Conservation (phyloP, 2,329 filamentous ascomycete species). For the Claviceps sorghi region DNA sequence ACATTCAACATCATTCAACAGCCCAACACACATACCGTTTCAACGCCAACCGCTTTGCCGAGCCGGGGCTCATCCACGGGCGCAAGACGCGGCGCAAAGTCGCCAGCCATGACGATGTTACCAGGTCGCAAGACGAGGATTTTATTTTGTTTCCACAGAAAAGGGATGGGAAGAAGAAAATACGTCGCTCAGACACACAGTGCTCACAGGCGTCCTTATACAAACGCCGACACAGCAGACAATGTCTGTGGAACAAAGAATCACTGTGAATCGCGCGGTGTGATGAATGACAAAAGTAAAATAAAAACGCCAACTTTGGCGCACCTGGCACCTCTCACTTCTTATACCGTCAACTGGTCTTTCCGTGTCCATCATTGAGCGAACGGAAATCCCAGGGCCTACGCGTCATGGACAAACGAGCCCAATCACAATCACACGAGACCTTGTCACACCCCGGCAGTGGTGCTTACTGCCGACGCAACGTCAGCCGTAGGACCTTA, state of each 20-base stretch:
- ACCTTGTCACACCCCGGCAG: neutral
- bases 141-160: too few species aligned
- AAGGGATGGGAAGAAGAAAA: too few species aligned
- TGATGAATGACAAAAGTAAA: too few species aligned
- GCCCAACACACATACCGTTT: constrained; percentile 10
- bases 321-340: too few species aligned
- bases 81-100: constrained; percentile 14
- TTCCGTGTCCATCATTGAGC: neutral
- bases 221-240: too few species aligned
- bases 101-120: neutral
- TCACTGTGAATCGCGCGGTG: neutral
- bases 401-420: neutral
- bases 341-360: too few species aligned
- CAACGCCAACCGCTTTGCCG: constrained; percentile 7
- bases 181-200: too few species aligned
- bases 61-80: constrained; percentile 1
- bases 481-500: neutral
- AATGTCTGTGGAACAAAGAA: too few species aligned
- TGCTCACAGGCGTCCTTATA: too few species aligned
- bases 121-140: neutral
- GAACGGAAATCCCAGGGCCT: neutral
- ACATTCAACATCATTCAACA: neutral
- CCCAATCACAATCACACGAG: neutral
- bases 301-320: too few species aligned
- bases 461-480: neutral